Evolutionary conservation across 176 grass and related monocot genomes (phyloP).

Genomic region (Avena atlantica): DNA sequence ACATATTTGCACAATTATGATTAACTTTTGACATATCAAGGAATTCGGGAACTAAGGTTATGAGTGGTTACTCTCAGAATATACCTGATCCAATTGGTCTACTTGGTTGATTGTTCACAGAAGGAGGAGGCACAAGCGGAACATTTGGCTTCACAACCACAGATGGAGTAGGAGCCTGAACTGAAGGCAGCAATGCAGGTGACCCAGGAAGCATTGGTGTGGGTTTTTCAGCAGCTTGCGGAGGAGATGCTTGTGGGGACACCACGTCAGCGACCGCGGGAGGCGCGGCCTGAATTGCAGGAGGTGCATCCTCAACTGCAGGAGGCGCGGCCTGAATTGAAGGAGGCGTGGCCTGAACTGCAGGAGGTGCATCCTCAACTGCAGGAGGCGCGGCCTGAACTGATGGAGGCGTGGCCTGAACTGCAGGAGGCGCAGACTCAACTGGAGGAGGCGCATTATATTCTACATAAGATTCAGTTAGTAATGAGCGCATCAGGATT

Average conservation of each 20-base stretch:
- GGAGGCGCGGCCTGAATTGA: slow-evolving; percentile 8
- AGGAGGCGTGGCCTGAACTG: background rate
- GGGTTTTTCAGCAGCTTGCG: slow-evolving; percentile 31
- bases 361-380: too few species aligned
- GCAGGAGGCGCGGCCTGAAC: slow-evolving; percentile 21
- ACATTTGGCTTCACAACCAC: slow-evolving; percentile 43
- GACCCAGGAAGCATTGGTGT: slow-evolving; percentile 54
- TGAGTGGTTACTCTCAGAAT: slow-evolving; percentile 20
- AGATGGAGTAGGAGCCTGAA: slow-evolving; percentile 58
- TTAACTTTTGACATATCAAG: slow-evolving; percentile 16
- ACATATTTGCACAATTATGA: background rate
- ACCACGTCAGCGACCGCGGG: slow-evolving; percentile 29
- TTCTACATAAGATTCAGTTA: slow-evolving; percentile 34
- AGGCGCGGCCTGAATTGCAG: slow-evolving; percentile 40
- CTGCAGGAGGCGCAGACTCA: background rate
- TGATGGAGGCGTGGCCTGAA: slow-evolving; percentile 27
- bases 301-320: slow-evolving; percentile 15
- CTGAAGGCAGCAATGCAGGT: slow-evolving; percentile 60
- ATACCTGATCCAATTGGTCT: slow-evolving; percentile 66
- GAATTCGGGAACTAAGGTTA: slow-evolving; percentile 19
- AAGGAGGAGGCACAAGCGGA: slow-evolving; percentile 42
- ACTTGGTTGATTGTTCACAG: slow-evolving; percentile 53
- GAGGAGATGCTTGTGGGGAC: slow-evolving; percentile 36
- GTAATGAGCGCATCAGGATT: background rate
- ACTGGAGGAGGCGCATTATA: slow-evolving; percentile 30